Conservation (phyloP, 192 early-diverging fungal species). For the Rhizophagus sp. region DNA sequence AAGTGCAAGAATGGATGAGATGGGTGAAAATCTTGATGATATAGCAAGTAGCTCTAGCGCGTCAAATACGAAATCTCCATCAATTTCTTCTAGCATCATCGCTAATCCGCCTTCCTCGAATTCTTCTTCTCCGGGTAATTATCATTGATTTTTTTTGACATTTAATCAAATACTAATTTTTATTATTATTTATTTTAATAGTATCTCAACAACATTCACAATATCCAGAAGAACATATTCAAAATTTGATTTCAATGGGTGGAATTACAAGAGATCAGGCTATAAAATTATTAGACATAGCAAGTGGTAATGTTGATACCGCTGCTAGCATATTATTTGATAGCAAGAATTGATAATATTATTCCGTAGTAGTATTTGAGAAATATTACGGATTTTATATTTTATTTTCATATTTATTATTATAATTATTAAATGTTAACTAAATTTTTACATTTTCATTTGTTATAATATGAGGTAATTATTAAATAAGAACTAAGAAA, state of each 20-base stretch:
- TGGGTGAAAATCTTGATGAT: constrained; percentile 20
- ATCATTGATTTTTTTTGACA: neutral
- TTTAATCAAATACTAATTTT: neutral
- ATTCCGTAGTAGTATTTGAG: neutral
- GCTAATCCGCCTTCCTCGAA: neutral
- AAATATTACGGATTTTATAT: neutral
- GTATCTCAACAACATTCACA: constrained; percentile 10
- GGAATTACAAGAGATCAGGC: constrained; percentile 78
- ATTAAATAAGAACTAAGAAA: neutral
- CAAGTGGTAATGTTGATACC: constrained; percentile 83
- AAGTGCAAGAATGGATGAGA: constrained; percentile 37
- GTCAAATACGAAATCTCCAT: constrained; percentile 30
- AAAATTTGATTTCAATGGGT: constrained; percentile 75
- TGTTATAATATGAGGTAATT: neutral
- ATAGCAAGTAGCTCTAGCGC: constrained; percentile 37
- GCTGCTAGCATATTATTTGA: constrained; percentile 88
- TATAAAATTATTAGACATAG: constrained; percentile 72
- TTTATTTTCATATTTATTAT: constrained; percentile 2
- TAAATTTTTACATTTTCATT: neutral
- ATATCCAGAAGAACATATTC: constrained; percentile 63
- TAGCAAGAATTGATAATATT: constrained; percentile 10
- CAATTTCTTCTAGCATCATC: constrained; percentile 17
- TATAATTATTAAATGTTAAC: neutral
- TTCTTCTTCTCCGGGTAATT: neutral
- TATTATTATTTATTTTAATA: constrained; percentile 9